Conservation (phyloP, 768 basidiomycete genomes). For the Hemileccinum impolitum region DNA sequence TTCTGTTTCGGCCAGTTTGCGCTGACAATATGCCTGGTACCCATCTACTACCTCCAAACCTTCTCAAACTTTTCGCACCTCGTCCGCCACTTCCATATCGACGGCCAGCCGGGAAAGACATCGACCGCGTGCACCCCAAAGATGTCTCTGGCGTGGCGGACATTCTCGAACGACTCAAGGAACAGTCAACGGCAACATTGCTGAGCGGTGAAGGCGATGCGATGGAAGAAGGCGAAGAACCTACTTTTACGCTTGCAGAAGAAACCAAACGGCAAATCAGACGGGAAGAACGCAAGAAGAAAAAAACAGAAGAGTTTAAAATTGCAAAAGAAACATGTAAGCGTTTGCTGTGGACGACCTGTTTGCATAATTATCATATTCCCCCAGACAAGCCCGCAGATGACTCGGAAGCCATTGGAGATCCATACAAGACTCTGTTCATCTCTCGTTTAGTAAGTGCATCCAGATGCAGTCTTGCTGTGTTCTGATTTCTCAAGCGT, state of each 20-base stretch:
- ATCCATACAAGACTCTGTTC: slow-evolving; percentile 98
- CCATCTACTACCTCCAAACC: slow-evolving; percentile 90
- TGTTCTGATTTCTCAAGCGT: slow-evolving; percentile 17
- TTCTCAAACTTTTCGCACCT: slow-evolving; percentile 94
- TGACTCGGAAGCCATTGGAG: slow-evolving; percentile 86
- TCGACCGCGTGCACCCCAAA: slow-evolving; percentile 68
- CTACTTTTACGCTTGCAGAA: slow-evolving; percentile 76
- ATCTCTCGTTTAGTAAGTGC: slow-evolving; percentile 80
- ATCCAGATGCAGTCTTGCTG: background rate
- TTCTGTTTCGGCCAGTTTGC: slow-evolving; percentile 8
- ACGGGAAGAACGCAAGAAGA: slow-evolving; percentile 76
- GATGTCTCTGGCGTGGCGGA: slow-evolving; percentile 72
- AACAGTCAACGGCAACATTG: slow-evolving; percentile 69
- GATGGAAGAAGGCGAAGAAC: slow-evolving; percentile 86
- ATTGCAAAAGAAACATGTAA: slow-evolving; percentile 81
- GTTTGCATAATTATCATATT: slow-evolving; percentile 6
- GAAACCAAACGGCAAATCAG: slow-evolving; percentile 77
- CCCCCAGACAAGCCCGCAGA: slow-evolving; percentile 88
- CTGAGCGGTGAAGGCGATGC: slow-evolving; percentile 57
- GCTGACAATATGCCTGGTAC: slow-evolving; percentile 55
- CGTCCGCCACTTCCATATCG: slow-evolving; percentile 86
- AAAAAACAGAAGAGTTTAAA: slow-evolving; percentile 71
- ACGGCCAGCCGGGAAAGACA: slow-evolving; percentile 82
- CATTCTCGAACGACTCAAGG: slow-evolving; percentile 70
- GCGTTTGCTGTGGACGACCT: slow-evolving; percentile 29